A percentile compares a stretch with the other conserved stretches of the same genome.
Conservation (phyloP, 331 rosid genomes). For the Erythrophleum ivorense region DNA sequence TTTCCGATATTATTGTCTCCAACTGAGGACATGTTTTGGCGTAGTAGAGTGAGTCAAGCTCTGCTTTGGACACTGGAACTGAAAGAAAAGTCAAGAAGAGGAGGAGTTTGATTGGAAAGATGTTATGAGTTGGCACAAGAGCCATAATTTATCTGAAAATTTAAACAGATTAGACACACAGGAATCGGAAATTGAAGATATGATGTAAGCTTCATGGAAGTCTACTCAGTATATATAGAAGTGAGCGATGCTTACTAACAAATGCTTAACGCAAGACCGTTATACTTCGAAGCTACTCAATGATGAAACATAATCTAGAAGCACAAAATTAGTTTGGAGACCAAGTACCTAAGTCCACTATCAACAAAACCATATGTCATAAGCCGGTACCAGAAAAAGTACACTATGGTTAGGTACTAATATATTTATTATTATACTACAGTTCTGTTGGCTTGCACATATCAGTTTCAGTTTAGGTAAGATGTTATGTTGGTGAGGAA, state of each 20-base stretch:
- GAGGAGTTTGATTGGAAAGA: conserved; percentile 34
- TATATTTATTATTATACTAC: neutral
- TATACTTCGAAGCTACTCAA: conserved; percentile 65
- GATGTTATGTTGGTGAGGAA: conserved; percentile 9
- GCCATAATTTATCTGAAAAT: conserved; percentile 43
- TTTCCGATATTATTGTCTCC: conserved; percentile 64
- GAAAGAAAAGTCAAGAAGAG: conserved; percentile 42
- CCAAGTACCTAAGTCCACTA: conserved; percentile 31
- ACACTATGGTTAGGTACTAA: neutral
- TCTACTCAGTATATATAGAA: neutral
- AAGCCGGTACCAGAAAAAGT: neutral
- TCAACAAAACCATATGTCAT: conserved; percentile 30
- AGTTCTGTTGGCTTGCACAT: neutral
- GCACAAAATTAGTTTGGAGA: conserved; percentile 43
- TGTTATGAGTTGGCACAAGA: neutral
- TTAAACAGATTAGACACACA: neutral
- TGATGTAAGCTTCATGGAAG: conserved; percentile 26
- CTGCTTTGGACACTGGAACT: conserved; percentile 48
- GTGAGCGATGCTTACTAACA: conserved; percentile 15
- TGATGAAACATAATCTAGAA: neutral
- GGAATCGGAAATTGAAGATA: conserved; percentile 29
- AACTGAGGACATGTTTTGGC: conserved; percentile 66
- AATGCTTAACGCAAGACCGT: conserved; percentile 13
- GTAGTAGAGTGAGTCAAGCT: conserved; percentile 54
- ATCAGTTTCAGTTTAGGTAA: conserved; percentile 12